phyloP scores from a whole-genome alignment of 2,329 filamentous ascomycete genomes.

The Pestalotiopsis sp. region DNA sequence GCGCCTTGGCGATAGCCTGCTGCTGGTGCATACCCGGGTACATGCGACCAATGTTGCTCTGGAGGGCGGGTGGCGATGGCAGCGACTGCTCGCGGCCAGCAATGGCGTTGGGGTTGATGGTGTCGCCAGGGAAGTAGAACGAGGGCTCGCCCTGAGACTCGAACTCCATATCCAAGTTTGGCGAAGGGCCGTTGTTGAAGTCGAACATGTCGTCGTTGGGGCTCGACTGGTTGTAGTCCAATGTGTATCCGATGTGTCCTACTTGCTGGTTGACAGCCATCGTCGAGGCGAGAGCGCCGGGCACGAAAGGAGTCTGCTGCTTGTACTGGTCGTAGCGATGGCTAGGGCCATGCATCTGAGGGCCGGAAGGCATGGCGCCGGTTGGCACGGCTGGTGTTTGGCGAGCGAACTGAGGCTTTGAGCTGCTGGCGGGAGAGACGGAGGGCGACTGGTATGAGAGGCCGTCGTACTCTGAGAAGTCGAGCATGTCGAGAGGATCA shows the following conservation, averaged over 20 bases:
- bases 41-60: conserved; percentile 69
- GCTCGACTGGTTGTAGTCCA: conserved; percentile 60
- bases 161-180: conserved; percentile 73
- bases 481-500: conserved; percentile 61
- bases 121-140: conserved; percentile 65
- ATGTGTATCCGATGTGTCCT: conserved; percentile 55
- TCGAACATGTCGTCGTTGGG: conserved; percentile 71
- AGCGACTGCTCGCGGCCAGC: conserved; percentile 60
- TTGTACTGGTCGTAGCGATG: conserved; percentile 95
- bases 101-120: conserved; percentile 75
- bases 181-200: conserved; percentile 70
- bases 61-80: conserved; percentile 49
- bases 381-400: conserved; percentile 57
- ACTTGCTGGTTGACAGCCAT: conserved; percentile 73
- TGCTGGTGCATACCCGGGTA: conserved; percentile 95
- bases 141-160: conserved; percentile 60
- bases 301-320: conserved; percentile 91
- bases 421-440: conserved; percentile 55
- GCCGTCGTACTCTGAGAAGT: conserved; percentile 66
- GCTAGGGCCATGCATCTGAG: conserved; percentile 77
- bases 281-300: conserved; percentile 79
- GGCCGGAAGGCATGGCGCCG: conserved; percentile 53
- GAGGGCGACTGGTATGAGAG: conserved; percentile 64
- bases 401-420: conserved; percentile 57
- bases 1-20: conserved; percentile 76